Percentiles rank a stretch among this genome's conserved stretches.
These are phyloP conservation scores for Marchantia paleacea DNA, from an alignment of 225 moss, liverwort and hornwort species.

Conservation along the genomic window DNA sequence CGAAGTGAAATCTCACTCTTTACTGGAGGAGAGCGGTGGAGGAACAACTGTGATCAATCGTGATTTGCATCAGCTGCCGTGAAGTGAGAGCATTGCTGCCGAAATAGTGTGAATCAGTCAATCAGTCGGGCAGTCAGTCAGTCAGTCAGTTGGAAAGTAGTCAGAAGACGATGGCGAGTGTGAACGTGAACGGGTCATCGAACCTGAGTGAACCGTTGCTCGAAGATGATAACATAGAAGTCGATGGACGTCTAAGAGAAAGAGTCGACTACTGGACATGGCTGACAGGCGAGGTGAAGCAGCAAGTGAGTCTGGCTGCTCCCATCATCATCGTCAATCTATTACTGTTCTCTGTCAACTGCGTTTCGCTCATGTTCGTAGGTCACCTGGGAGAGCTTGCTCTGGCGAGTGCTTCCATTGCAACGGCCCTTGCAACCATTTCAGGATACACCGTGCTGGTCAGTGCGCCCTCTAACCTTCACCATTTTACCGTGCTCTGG, in stretches of 20 bases:
- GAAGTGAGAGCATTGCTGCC: not conserved
- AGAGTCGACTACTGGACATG: not conserved
- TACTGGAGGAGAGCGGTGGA: not conserved
- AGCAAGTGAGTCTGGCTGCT: conserved; percentile 10
- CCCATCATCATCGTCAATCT: conserved; percentile 21
- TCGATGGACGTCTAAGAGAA: not conserved
- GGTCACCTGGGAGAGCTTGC: conserved; percentile 22
- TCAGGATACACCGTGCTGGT: conserved; percentile 18
- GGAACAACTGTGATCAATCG: not conserved
- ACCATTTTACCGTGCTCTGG: not conserved
- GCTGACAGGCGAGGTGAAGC: conserved; percentile 17
- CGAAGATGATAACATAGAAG: conserved; percentile 3
- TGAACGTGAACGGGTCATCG: not conserved
- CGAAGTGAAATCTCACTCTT: not conserved
- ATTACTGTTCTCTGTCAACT: conserved; percentile 1
- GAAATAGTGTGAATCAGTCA: too few relatives aligned
- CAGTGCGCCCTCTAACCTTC: not conserved
- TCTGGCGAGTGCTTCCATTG: conserved; percentile 21
- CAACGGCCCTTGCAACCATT: conserved; percentile 11
- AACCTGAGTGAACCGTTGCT: conserved; percentile 2
- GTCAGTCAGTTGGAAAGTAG: not conserved
- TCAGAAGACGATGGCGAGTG: not conserved
- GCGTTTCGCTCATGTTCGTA: conserved; percentile 22
- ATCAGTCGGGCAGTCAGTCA: not conserved
- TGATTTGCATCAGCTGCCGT: not conserved